Base-by-base conservation (phyloP, 331 rosid species). In the Cucumis variabilis region DNA sequence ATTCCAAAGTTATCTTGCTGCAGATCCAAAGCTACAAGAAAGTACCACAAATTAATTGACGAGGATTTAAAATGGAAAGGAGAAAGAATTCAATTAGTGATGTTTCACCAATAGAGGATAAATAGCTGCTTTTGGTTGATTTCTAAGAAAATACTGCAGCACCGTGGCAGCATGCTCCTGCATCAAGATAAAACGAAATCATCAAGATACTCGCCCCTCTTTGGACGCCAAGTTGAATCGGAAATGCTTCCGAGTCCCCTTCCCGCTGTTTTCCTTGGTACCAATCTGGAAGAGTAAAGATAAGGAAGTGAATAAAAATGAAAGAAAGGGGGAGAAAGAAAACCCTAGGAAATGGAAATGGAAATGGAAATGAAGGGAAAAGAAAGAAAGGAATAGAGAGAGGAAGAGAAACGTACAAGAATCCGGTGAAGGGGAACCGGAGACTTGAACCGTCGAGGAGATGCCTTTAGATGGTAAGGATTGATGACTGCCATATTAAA, bases 381-480 rank as follows among this genome's bases (percentile, higher is more conserved):
- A 37, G 7, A 83, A 82, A 14, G 13, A 83, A 82, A 14, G 13
- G 90, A 82, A 44, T 44, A 44, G 48, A 44, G 48, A 44, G 48
- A 44, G 48, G 6, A 0, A 62, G 68, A 62, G 24, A 79, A 90
- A 90, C 93, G 13, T 93, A 97, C 99, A 0, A 98, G 98, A 91
- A 96, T 96, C 93, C 92, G 95, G 88, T 96, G 99, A 87, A 96
- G 98, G 88, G 99, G 99, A 77, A 96, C 98, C 90, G 94, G 99
- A 82, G 99, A 97, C 95, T 96, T 97, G 96, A 97, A 97, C 93
- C 92, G 98, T 96, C 96, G 99, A 96, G 87, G 92, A 92, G 90
- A 91, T 94, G 94, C 98, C 98, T 96, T 94, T 97, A n/a, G n/a
- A n/a, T n/a, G n/a, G n/a, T n/a, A n/a, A n/a, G n/a, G n/a, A n/a